Evolutionary conservation across 345 rosid genomes (phyloP), one percentile per base, ranked within the genome.

Genomic region (Nephelium lappaceum): DNA sequence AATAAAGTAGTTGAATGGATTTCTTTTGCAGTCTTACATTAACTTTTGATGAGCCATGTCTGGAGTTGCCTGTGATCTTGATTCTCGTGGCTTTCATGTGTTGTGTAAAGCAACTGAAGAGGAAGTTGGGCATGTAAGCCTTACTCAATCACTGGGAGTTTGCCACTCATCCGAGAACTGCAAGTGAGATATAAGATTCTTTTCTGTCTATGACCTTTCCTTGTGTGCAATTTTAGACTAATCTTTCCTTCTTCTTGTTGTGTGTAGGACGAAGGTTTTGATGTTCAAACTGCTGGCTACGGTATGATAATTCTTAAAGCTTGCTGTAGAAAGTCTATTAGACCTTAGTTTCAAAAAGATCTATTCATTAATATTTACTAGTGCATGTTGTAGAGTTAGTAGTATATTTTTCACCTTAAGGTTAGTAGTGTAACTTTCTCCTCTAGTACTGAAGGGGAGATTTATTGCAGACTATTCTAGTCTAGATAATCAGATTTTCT

Each of bases 1-100:
- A 19, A 38, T 72, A 25, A 47, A 73, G 69, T 18, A 1, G 61
- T 72, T 57, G 27, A 62, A 8, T 55, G 68, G 70, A 21, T 31
- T n/a, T 82, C 72, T 71, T n/a, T 68, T 55, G 61, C 86, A 97
- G 99, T 58, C 91, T 94, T 51, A 77, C 90, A 19, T 31, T 97
- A 81, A 90, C 88, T 82, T 97, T 94, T 74, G 91, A 93, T 64
- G 98, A 92, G 84, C 88, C 93, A 55, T 25, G 14, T 80, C 94
- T 73, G 98, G 99, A 80, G 97, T 97, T 85, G 99, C 98, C 21
- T 97, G 98, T 84, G 70, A 93, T 78, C 98, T 97, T 41, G 90
- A 93, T 72, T 97, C 99, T 71, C 89, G 83, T 16, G 98, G 98
- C 81, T 97, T 85, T 84, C 93, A 97, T 31, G 92, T 92, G 64